Base-by-base conservation (phyloP, 176 grass and related monocot species). In the Carex scoparia region DNA sequence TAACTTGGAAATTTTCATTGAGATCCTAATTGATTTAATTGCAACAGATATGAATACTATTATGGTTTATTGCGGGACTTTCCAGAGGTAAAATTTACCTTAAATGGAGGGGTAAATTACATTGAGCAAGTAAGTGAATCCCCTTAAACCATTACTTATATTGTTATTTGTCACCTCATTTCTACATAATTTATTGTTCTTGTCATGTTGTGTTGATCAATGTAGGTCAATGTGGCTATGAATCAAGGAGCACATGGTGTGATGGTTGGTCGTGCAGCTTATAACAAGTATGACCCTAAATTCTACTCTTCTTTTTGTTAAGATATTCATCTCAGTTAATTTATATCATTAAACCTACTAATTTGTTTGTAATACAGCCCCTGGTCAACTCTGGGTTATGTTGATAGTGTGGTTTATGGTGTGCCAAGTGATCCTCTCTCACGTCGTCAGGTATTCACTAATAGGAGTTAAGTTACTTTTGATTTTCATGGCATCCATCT, bases 231-330 rank as follows among this genome's bases (percentile, higher is more conserved):
- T 76, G 87, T 85, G 85, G 91, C 92, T 58, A 86, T 91, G 81
- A 87, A 84, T 65, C 66, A 91, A 89, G 94, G 94, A 54, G 92
- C 92, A 63, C 87, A 97, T 75, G 84, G 79, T 81, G 92, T 93
- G 80, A 97, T 97, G 94, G 92, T 97, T 91, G 94, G 94, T 51
- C 94, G 92, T 86, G 90, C 92, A 48, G 90, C 94, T 70, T 97
- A 97, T 81, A 97, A 97, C 85, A 94, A 92, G 94, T 97, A 91
- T 84, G 86, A 11, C 37, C 59, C 10, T 28, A 79, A 67, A 84
- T 68, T 37, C 46, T 73, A 59, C 18, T 40, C 6, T 28, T 48
- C 49, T 81, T 62, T 46, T 13, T 40, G 54, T 40, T 44, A 80
- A 46, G 31, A 61, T 69, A 69, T 40, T 27, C 7, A 86, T 35